Evolutionary conservation across 2,329 filamentous ascomycete species (phyloP).

Genomic region (Xylaria multiplex): DNA sequence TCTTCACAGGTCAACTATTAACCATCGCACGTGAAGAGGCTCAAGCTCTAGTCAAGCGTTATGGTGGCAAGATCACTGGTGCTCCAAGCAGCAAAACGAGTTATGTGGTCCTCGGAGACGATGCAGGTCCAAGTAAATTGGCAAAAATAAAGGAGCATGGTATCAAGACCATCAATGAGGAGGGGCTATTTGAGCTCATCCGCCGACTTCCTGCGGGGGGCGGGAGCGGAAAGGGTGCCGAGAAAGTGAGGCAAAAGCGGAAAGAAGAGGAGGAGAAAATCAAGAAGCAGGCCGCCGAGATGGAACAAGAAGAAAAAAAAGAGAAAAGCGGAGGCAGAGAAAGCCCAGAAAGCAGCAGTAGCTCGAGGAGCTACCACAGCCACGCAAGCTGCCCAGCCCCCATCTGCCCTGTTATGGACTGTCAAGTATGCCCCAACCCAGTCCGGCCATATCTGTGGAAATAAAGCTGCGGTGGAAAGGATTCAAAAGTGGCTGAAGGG

Average conservation of each 20-base stretch:
- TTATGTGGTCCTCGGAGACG: slow-evolving; percentile 89
- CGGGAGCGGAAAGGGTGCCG: slow-evolving; percentile 86
- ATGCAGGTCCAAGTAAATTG: slow-evolving; percentile 93
- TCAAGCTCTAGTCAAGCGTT: slow-evolving; percentile 86
- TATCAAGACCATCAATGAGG: slow-evolving; percentile 93
- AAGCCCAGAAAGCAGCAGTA: slow-evolving; percentile 62
- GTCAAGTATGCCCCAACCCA: slow-evolving; percentile 92
- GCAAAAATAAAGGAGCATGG: slow-evolving; percentile 81
- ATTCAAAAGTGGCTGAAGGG: slow-evolving; percentile 87
- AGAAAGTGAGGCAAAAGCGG: slow-evolving; percentile 85
- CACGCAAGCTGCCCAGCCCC: slow-evolving; percentile 52
- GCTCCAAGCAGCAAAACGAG: slow-evolving; percentile 92
- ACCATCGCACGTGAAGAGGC: slow-evolving; percentile 86
- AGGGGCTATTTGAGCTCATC: slow-evolving; percentile 90
- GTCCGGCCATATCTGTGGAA: slow-evolving; percentile 90
- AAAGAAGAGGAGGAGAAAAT: slow-evolving; percentile 86
- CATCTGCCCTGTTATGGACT: slow-evolving; percentile 82
- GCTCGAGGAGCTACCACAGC: slow-evolving; percentile 53
- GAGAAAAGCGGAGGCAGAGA: slow-evolving; percentile 62
- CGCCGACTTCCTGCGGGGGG: slow-evolving; percentile 83
- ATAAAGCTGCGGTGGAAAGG: slow-evolving; percentile 89
- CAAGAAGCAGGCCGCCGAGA: slow-evolving; percentile 80
- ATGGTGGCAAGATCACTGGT: slow-evolving; percentile 89
- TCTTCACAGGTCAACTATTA: slow-evolving; percentile 90
- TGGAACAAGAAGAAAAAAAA: slow-evolving; percentile 83